Percentiles rank a stretch among this genome's conserved stretches.
Conservation (phyloP, 768 basidiomycete genomes). For the Paxillus ammoniavirescens region DNA sequence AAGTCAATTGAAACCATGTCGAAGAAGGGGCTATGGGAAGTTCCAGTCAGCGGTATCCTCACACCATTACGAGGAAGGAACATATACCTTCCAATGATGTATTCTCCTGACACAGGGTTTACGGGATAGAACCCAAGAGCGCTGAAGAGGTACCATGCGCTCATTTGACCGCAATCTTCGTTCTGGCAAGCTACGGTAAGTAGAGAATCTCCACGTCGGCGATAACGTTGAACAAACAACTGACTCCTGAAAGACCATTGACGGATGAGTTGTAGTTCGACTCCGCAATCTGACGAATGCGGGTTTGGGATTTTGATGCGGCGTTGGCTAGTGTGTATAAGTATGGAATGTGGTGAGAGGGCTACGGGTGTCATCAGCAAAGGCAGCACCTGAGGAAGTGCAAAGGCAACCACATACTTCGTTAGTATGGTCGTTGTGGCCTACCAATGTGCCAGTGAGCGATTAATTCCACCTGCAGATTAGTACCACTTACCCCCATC, state of each 20-base stretch:
- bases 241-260: slow-evolving; percentile 69
- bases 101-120: slow-evolving; percentile 74
- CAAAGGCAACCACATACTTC: slow-evolving; percentile 48
- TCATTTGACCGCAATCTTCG: slow-evolving; percentile 91
- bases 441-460: slow-evolving; percentile 31
- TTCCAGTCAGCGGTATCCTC: not conserved
- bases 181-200: slow-evolving; percentile 45
- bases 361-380: slow-evolving; percentile 39
- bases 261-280: slow-evolving; percentile 66
- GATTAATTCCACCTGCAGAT: not conserved
- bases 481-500: slow-evolving; percentile 37
- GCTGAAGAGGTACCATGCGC: slow-evolving; percentile 83
- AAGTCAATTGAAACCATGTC: slow-evolving; percentile 54
- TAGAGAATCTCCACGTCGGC: not conserved
- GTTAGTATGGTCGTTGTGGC: slow-evolving; percentile 81
- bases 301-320: slow-evolving; percentile 67
- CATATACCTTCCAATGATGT: slow-evolving; percentile 69
- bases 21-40: slow-evolving; percentile 44
- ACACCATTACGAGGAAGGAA: not conserved
- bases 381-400: not conserved
- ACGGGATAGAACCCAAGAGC: slow-evolving; percentile 85
- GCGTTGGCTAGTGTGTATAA: slow-evolving; percentile 73
- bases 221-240: slow-evolving; percentile 10
- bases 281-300: slow-evolving; percentile 64
- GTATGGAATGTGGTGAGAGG: slow-evolving; percentile 86